These are phyloP conservation scores for Melanogaster broomeanus DNA, from an alignment of 768 basidiomycete species.

Conservation along the genomic window DNA sequence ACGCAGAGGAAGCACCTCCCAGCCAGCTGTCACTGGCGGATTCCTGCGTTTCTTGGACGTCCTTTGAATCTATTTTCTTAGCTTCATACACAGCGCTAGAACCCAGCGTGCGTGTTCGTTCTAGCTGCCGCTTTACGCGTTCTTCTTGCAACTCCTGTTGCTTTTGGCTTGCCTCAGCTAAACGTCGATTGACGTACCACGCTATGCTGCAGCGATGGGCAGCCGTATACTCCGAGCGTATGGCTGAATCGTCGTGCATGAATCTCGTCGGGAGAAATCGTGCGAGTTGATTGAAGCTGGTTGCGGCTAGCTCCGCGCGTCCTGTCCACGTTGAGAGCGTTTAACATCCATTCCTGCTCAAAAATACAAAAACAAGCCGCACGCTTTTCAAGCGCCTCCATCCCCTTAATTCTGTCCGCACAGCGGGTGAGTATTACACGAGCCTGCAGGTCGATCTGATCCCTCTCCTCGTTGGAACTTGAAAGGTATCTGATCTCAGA, in stretches of 20 bases:
- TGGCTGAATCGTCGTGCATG: constrained; percentile 52
- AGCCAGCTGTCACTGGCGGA: constrained; percentile 55
- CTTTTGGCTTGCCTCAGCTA: constrained; percentile 75
- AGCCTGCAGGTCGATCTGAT: constrained; percentile 94
- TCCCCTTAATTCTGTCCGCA: constrained; percentile 81
- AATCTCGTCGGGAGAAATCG: constrained; percentile 75
- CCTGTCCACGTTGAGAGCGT: constrained; percentile 41
- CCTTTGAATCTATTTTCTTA: constrained; percentile 42
- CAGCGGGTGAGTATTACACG: constrained; percentile 84
- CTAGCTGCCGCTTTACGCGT: constrained; percentile 83
- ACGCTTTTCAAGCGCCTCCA: constrained; percentile 92
- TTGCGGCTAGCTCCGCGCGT: constrained; percentile 65
- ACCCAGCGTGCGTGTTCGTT: constrained; percentile 81
- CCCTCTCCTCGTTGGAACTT: constrained; percentile 91
- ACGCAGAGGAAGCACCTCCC: constrained; percentile 55
- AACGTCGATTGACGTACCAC: constrained; percentile 83
- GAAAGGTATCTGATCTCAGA: constrained; percentile 68
- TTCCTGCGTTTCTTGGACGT: constrained; percentile 20
- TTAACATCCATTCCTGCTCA: constrained; percentile 16
- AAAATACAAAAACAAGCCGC: constrained; percentile 35
- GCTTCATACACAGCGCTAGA: constrained; percentile 72
- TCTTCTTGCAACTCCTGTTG: constrained; percentile 95
- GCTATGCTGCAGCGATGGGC: constrained; percentile 93
- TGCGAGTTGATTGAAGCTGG: constrained; percentile 62
- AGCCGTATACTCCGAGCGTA: constrained; percentile 65